These are phyloP conservation scores for Angomonas deanei DNA, from an alignment of 208 protist species.

Conservation along the genomic window DNA sequence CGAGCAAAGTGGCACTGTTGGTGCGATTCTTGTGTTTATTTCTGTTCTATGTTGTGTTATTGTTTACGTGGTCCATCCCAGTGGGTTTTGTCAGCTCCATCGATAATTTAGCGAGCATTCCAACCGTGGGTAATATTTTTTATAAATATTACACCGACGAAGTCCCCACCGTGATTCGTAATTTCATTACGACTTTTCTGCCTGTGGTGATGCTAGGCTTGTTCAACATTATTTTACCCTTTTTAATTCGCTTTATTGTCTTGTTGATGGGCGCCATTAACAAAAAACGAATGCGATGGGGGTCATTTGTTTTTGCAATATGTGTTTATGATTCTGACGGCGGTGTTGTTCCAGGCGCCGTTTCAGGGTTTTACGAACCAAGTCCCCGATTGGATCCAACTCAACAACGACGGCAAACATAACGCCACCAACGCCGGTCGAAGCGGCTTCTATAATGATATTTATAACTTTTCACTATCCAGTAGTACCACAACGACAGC, in stretches of 20 bases:
- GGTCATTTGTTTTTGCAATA: constrained; percentile 72
- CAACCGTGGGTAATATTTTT: constrained; percentile 32
- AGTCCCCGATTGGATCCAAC: constrained; percentile 31
- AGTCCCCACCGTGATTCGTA: constrained; percentile 35
- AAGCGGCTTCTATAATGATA: background rate
- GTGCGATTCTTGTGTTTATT: constrained; percentile 43
- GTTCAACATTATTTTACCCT: constrained; percentile 69
- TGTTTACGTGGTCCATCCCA: constrained; percentile 72
- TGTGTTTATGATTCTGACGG: constrained; percentile 84
- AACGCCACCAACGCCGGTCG: background rate
- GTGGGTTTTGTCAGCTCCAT: constrained; percentile 72
- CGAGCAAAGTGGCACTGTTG: constrained; percentile 30
- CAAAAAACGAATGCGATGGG: constrained; percentile 41
- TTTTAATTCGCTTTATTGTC: constrained; percentile 60
- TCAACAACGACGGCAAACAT: constrained; percentile 23
- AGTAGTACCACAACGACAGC: background rate
- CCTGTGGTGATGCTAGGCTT: constrained; percentile 60
- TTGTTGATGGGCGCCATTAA: constrained; percentile 72
- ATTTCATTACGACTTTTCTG: constrained; percentile 50
- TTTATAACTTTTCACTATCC: background rate
- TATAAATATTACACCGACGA: constrained; percentile 19
- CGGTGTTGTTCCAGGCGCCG: constrained; percentile 77
- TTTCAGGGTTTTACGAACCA: constrained; percentile 65
- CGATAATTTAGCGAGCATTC: constrained; percentile 50
- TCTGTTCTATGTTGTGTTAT: constrained; percentile 41